These are phyloP conservation scores for Candida verbasci DNA, from an alignment of 805 yeast genomes.

Conservation along the genomic window DNA sequence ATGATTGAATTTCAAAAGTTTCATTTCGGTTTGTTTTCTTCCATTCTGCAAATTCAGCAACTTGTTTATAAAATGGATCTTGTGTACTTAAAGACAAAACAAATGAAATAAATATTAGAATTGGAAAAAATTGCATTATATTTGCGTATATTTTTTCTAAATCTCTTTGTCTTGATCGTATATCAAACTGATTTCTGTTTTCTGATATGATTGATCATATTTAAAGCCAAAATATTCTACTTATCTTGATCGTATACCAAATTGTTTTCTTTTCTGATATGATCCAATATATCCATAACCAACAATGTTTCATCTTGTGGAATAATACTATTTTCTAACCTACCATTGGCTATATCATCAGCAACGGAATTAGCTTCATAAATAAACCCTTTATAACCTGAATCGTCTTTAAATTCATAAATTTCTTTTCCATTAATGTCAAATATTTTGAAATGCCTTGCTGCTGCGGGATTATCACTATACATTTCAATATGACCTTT, in stretches of 20 bases:
- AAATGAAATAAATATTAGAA: background rate
- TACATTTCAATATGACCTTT: conserved; percentile 27
- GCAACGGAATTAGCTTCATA: conserved; percentile 56
- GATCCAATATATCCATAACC: conserved; percentile 48
- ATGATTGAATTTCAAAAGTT: conserved; percentile 1
- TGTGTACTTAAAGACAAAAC: background rate
- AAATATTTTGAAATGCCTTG: conserved; percentile 26
- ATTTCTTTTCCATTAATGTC: conserved; percentile 25
- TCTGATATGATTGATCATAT: conserved; percentile 45
- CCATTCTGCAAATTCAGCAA: background rate
- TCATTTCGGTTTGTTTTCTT: background rate
- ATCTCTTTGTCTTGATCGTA: conserved; percentile 7
- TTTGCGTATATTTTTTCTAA: conserved; percentile 1
- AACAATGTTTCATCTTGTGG: conserved; percentile 45
- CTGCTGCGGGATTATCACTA: conserved; percentile 30
- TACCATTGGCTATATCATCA: conserved; percentile 37
- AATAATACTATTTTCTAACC: conserved; percentile 28
- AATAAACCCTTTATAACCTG: conserved; percentile 45
- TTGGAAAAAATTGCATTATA: background rate
- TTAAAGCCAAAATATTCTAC: conserved; percentile 35
- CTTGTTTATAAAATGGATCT: background rate
- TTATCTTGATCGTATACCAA: conserved; percentile 17
- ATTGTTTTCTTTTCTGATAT: conserved; percentile 39
- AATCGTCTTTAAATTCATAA: conserved; percentile 28
- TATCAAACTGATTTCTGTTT: conserved; percentile 33